These are phyloP conservation scores for Paraconiothyrium brasiliense DNA, from an alignment of 2,329 filamentous ascomycete genomes.

Conservation along the genomic window DNA sequence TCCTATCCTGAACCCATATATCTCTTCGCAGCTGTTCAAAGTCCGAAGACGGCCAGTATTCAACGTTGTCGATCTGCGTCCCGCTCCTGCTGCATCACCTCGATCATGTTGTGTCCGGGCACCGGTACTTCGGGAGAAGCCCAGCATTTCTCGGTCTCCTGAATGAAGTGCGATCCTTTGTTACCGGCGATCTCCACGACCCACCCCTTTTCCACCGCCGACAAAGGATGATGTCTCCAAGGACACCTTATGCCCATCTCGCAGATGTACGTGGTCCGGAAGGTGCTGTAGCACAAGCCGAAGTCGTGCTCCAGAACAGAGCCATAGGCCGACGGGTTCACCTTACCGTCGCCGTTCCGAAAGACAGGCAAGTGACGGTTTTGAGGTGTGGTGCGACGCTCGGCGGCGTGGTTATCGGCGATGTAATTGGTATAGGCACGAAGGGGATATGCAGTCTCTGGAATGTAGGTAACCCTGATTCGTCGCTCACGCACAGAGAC, in stretches of 20 bases:
- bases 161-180: neutral
- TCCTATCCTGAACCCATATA: too few species aligned
- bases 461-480: neutral
- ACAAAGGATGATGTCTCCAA: conserved; percentile 13
- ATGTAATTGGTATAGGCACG: conserved; percentile 14
- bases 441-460: conserved; percentile 7
- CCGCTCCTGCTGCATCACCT: conserved; percentile 8
- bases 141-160: conserved; percentile 3
- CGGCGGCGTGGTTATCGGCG: neutral
- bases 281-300: conserved; percentile 14
- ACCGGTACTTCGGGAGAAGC: conserved; percentile 5
- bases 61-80: neutral
- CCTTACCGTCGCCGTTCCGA: conserved; percentile 15
- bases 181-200: conserved; percentile 1
- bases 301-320: conserved; percentile 7
- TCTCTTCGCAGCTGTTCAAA: too few species aligned
- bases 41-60: neutral
- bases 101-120: conserved; percentile 10
- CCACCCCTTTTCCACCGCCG: conserved; percentile 4
- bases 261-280: conserved; percentile 7
- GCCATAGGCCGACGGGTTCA: conserved; percentile 11
- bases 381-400: neutral
- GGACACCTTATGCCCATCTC: conserved; percentile 14
- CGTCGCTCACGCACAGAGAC: conserved; percentile 4
- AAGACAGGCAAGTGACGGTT: conserved; percentile 1